Percentiles rank a stretch among this genome's conserved stretches.
Evolutionary conservation across 192 early-diverging fungal genomes (phyloP).

Genomic region (Podila epicladia): DNA sequence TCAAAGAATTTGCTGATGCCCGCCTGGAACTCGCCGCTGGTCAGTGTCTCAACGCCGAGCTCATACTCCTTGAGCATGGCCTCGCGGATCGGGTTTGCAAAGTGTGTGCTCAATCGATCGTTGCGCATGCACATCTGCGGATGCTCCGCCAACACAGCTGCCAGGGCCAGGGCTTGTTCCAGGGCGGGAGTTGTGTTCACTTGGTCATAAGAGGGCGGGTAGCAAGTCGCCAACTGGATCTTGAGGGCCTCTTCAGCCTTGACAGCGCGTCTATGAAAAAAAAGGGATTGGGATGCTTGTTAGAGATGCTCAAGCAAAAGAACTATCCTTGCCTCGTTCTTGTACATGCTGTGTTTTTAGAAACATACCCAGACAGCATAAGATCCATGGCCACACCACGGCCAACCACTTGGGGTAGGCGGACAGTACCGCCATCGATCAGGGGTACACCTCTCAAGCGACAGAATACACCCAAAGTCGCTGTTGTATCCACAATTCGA

Average conservation of each 20-base stretch:
- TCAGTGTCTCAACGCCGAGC: conserved; percentile 46
- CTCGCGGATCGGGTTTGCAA: conserved; percentile 36
- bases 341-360: neutral
- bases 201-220: conserved; percentile 35
- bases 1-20: conserved; percentile 36
- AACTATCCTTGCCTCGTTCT: neutral
- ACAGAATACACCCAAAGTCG: conserved; percentile 60
- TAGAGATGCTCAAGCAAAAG: neutral
- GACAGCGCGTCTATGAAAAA: conserved; percentile 47
- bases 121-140: conserved; percentile 58
- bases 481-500: conserved; percentile 52
- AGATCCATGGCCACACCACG: conserved; percentile 59
- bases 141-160: conserved; percentile 37
- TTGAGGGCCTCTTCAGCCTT: conserved; percentile 51
- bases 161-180: conserved; percentile 47
- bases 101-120: conserved; percentile 48
- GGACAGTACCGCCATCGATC: conserved; percentile 61
- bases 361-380: conserved; percentile 55
- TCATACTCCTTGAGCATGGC: conserved; percentile 55
- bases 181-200: conserved; percentile 33
- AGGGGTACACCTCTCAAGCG: conserved; percentile 60
- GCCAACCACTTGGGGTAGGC: conserved; percentile 58
- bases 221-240: conserved; percentile 44
- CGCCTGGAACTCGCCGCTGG: conserved; percentile 50
- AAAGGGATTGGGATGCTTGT: neutral